Conservation (phyloP, 73 alveolate species). For the Durusdinium trenchii region DNA sequence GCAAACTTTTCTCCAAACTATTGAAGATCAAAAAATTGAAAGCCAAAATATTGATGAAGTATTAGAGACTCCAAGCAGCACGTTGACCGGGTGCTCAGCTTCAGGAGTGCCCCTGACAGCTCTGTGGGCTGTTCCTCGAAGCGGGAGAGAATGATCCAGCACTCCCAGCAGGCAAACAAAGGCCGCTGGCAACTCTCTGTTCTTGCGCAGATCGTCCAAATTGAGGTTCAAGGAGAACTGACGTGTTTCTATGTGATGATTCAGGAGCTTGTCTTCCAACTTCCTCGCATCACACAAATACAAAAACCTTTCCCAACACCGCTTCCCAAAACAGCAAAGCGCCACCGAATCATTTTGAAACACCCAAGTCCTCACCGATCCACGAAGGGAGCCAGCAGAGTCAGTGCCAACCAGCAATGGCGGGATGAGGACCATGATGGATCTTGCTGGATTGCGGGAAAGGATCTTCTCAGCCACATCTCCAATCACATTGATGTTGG, state of each 20-base stretch:
- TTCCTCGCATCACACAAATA: too few species aligned
- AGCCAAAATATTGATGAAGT: too few species aligned
- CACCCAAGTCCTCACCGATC: background rate
- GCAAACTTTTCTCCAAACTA: background rate
- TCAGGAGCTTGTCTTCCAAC: background rate
- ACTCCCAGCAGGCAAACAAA: conserved; percentile 6
- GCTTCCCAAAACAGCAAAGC: too few species aligned
- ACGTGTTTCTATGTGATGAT: background rate
- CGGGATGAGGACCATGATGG: background rate
- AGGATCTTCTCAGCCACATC: background rate
- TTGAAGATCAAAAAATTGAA: too few species aligned
- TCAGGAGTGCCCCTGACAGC: background rate
- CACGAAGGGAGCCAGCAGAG: background rate
- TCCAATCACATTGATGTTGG: background rate
- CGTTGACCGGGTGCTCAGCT: background rate
- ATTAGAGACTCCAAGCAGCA: background rate
- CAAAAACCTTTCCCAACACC: too few species aligned
- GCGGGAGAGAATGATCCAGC: background rate
- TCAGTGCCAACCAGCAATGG: background rate
- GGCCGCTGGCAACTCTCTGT: background rate
- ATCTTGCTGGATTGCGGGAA: background rate
- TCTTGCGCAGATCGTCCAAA: conserved; percentile 4
- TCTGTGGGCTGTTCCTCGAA: background rate
- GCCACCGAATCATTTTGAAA: too few species aligned
- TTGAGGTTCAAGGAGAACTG: conserved; percentile 14